phyloP scores from a whole-genome alignment of 805 yeast genomes.

The Vanderwaltozyma tropicalis region DNA sequence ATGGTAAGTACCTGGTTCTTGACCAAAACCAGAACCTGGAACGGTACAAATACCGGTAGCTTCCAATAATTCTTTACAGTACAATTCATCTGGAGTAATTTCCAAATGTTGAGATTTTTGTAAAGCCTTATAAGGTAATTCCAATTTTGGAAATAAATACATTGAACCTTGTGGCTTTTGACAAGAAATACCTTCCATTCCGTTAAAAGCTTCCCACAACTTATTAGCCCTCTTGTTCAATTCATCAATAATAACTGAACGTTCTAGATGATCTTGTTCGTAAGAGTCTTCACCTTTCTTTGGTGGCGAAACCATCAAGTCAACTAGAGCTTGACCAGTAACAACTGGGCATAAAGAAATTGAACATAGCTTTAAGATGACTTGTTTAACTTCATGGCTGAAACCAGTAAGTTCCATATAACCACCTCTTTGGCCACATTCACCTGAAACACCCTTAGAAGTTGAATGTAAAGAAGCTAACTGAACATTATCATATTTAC shows the following conservation, averaged over 20 bases:
- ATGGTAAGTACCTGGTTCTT: constrained; percentile 79
- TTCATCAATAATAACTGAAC: constrained; percentile 48
- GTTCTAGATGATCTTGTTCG: constrained; percentile 54
- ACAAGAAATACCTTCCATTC: constrained; percentile 75
- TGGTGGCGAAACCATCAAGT: constrained; percentile 92
- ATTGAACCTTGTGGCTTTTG: constrained; percentile 94
- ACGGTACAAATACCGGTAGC: constrained; percentile 92
- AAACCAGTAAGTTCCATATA: constrained; percentile 91
- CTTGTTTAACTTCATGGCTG: constrained; percentile 52
- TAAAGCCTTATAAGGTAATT: constrained; percentile 54
- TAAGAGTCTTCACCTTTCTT: constrained; percentile 63
- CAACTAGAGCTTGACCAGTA: constrained; percentile 87
- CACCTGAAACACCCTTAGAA: constrained; percentile 95
- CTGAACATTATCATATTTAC: constrained; percentile 60
- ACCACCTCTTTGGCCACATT: constrained; percentile 99
- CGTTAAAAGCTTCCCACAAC: constrained; percentile 59
- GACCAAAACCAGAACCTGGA: constrained; percentile 97
- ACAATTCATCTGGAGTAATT: constrained; percentile 71
- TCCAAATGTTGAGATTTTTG: constrained; percentile 47
- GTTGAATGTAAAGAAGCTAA: constrained; percentile 94
- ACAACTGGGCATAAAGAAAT: constrained; percentile 91
- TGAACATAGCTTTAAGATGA: constrained; percentile 76
- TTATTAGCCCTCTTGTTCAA: constrained; percentile 52
- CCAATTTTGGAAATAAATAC: constrained; percentile 83
- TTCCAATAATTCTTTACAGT: constrained; percentile 76